These are phyloP conservation scores for Biscogniauxia mediterranea DNA, from an alignment of 2,329 filamentous ascomycete genomes.

Conservation along the genomic window DNA sequence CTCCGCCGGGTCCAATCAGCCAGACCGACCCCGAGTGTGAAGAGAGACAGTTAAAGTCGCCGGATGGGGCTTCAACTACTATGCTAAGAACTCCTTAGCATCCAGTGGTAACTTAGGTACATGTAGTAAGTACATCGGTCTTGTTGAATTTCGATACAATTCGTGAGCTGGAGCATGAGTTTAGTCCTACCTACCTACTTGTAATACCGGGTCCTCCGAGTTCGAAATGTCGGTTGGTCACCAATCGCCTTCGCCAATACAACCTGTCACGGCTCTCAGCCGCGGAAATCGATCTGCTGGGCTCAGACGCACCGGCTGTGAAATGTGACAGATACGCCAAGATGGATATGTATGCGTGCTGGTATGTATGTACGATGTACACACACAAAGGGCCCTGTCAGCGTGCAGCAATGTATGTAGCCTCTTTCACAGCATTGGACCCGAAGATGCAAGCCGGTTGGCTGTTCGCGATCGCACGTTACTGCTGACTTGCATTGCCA, in stretches of 20 bases:
- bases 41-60: not conserved
- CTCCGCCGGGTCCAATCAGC: not conserved
- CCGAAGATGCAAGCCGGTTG: not conserved
- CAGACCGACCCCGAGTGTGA: not conserved
- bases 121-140: not conserved
- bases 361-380: not conserved
- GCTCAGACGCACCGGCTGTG: not conserved
- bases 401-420: not conserved
- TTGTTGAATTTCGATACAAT: too few species aligned
- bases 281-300: not conserved
- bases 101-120: too few species aligned
- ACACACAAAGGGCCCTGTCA: not conserved
- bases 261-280: not conserved
- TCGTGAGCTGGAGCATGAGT: too few species aligned
- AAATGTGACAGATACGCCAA: not conserved
- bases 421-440: not conserved
- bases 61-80: not conserved
- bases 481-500: not conserved
- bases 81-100: not conserved
- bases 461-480: not conserved
- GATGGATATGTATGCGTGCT: not conserved
- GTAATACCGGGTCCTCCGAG: not conserved
- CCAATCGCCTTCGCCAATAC: not conserved
- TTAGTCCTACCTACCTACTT: not conserved
- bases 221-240: not conserved